Percentiles rank a stretch among this genome's conserved stretches.
These are phyloP conservation scores for Allodekkera sacchari DNA, from an alignment of 805 yeast species.

Conservation along the genomic window DNA sequence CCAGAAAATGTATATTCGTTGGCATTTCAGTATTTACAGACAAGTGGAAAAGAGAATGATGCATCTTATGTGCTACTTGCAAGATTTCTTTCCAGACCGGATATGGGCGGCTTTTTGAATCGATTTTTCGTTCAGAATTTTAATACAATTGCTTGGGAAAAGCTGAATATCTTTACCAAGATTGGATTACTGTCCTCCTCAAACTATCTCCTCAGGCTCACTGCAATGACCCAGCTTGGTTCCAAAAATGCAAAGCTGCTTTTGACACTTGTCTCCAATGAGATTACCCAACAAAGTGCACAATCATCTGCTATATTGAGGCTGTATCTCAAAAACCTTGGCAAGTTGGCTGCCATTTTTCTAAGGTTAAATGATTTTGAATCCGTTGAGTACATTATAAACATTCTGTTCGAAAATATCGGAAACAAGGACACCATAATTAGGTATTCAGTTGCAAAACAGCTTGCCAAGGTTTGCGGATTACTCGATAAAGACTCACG, in stretches of 20 bases:
- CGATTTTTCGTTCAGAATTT: constrained; percentile 17
- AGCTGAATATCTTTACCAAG: constrained; percentile 7
- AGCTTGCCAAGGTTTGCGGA: constrained; percentile 41
- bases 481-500: constrained; percentile 9
- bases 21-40: constrained; percentile 25
- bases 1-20: constrained; percentile 28
- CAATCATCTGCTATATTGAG: constrained; percentile 9
- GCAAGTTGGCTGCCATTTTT: constrained; percentile 29
- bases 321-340: constrained; percentile 26
- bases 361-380: constrained; percentile 23
- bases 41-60: constrained; percentile 51
- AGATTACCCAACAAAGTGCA: constrained; percentile 4
- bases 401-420: constrained; percentile 36
- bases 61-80: constrained; percentile 46
- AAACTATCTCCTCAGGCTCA: constrained; percentile 17
- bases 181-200: constrained; percentile 14
- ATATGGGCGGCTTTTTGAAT: constrained; percentile 22
- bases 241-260: constrained; percentile 6
- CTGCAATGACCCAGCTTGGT: constrained; percentile 4
- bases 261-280: constrained; percentile 11
- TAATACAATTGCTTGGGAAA: constrained; percentile 14
- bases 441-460: constrained; percentile 61
- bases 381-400: constrained; percentile 39
- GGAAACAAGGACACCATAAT: constrained; percentile 44
- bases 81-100: constrained; percentile 44